Evolutionary conservation across 192 early-diverging fungal species (phyloP).

Genomic region (Haplosporangium gracile): DNA sequence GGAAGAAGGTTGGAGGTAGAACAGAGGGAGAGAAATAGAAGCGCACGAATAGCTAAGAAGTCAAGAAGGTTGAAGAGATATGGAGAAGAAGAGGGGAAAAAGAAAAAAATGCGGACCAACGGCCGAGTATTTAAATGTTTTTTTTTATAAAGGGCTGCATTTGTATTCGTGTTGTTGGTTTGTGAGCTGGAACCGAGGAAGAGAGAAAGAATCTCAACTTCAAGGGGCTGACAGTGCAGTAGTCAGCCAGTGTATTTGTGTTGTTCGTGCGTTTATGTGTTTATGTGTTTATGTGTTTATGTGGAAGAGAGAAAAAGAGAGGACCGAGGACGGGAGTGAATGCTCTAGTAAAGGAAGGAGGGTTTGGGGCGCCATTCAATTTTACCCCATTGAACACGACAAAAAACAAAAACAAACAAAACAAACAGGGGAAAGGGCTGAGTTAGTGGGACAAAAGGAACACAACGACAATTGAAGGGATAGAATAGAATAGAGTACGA

Average conservation of each 20-base stretch:
- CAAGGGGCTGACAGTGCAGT: not conserved
- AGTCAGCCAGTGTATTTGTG: too few species aligned
- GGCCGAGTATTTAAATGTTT: slow-evolving; percentile 29
- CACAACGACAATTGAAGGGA: not conserved
- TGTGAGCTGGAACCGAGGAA: not conserved
- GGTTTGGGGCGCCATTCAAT: not conserved
- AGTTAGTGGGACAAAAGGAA: not conserved
- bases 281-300: too few species aligned
- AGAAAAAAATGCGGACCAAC: not conserved
- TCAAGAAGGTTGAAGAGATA: slow-evolving; percentile 9
- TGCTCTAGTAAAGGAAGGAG: not conserved
- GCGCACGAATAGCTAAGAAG: not conserved
- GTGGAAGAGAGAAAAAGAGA: not conserved
- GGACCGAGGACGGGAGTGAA: not conserved
- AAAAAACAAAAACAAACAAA: too few species aligned
- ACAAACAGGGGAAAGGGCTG: not conserved
- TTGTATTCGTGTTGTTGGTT: too few species aligned
- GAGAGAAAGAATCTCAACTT: not conserved
- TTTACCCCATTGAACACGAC: not conserved
- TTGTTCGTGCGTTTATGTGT: too few species aligned
- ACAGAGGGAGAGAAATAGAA: not conserved
- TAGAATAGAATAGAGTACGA: not conserved
- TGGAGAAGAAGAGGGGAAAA: slow-evolving; percentile 22
- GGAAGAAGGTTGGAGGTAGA: slow-evolving; percentile 11
- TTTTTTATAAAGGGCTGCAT: not conserved